Base-by-base conservation (phyloP, 108 stramenopile genomes). In the Tribonema minus region DNA sequence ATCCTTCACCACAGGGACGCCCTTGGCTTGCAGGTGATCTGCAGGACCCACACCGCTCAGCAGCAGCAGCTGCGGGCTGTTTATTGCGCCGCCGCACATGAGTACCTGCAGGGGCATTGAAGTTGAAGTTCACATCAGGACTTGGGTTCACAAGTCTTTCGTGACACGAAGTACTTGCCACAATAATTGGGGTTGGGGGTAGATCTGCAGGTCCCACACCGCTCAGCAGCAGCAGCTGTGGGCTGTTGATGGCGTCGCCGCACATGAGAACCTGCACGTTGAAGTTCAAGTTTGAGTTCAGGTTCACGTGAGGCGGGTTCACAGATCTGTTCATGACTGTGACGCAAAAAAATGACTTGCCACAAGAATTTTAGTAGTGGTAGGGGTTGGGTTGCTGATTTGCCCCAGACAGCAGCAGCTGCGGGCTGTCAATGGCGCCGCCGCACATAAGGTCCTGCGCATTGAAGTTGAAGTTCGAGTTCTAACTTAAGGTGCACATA, bases 331-430 rank as follows among this genome's bases (percentile, higher is more conserved):
- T n/a, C n/a, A n/a, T n/a, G n/a, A n/a, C n/a, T n/a, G n/a, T n/a
- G n/a, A n/a, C n/a, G n/a, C n/a, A n/a, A n/a, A n/a, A n/a, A n/a
- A n/a, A n/a, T n/a, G n/a, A n/a, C n/a, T n/a, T n/a, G n/a, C n/a
- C n/a, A n/a, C n/a, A n/a, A n/a, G n/a, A n/a, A n/a, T n/a, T n/a
- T n/a, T n/a, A n/a, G n/a, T n/a, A n/a, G n/a, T n/a, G n/a, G n/a
- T n/a, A n/a, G n/a, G 37, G 9, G 62, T 68, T 0, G 33, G 27
- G 20, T 70, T 75, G 3, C 84, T 82, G 37, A 84, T 71, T 20
- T 82, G 82, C 12, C 82, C 80, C 27, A 84, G 82, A n/a, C 70
- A 83, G 39, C 31, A 84, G 70, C 31, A 76, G 32, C 62, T 84
- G 84, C 12, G 84, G 82, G 25, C 77, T 80, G 61, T 38, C 71